Base-by-base conservation (phyloP, 2,329 filamentous ascomycete genomes). In the Fusarium gaditjirri region DNA sequence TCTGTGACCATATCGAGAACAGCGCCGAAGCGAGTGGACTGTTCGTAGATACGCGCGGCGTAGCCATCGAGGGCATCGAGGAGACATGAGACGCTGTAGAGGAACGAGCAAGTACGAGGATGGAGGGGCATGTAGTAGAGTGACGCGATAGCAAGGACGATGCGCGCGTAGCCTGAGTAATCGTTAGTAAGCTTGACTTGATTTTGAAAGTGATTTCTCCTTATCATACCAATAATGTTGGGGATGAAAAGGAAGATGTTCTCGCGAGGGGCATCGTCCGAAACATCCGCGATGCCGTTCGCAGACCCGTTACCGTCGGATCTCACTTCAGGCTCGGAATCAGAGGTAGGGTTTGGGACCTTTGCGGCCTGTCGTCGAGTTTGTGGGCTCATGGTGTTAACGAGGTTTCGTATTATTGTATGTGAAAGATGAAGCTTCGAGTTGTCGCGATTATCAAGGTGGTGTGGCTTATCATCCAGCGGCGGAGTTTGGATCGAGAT, bases 1-100 rank as follows among this genome's bases (percentile, higher is more conserved):
- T 99, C 96, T 23, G 96, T 99, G 69, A 99, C 95, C 96, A 99
- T 99, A 85, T 99, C 96, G 72, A 99, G 88, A 38, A 99, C 95
- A 36, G 95, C 96, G 72, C 96, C 96, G 81, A 99, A 99, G 73
- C 93, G 93, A 60, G 96, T 98, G 41, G 93, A 95, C 83, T 99
- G 96, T 78, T 97, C 90, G 81, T 89, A 95, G 92, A 78, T 65
- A 35, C 83, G 77, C 64, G 96, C 96, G n/a, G 95, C 95, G 77
- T 95, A 92, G 77, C 96, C 96, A 80, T 99, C 96, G 72, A 98
- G 89, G 49, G 95, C 96, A 81, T 99, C 96, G 73, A 99, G 92
- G 47, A 98, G 89, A 81, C 96, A 98, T 31, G 95, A 98, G 65
- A 99, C 85, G 80, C 92, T 95, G 87, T 99, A 99, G 60, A 97